Evolutionary conservation across 164 flowering plant genomes (phyloP), one percentile per base, ranked within the genome.

Genomic region (Vitis rupestris): DNA sequence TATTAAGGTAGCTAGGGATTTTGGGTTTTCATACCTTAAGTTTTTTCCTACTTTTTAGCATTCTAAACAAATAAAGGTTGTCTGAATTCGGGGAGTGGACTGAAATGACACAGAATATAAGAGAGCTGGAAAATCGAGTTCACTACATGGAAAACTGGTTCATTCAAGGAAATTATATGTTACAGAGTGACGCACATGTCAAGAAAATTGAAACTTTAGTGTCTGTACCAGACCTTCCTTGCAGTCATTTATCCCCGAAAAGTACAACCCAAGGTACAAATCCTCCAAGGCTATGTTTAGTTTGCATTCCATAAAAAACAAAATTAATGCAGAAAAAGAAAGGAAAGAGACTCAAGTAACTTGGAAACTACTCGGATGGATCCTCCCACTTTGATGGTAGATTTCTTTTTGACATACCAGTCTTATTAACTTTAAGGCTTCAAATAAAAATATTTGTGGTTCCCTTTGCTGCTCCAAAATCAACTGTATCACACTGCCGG

Each of bases 331-430:
- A 17, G 27, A 15, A 62, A 54, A 50, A 29, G 49, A 57, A 29
- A 27, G 0, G 29, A 11, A 55, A 65, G 48, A 14, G 16, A 29
- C 9, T 14, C 9, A 17, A 61, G 47, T 44, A 13, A 55, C 67
- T 27, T 15, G 66, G 9, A 15, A 59, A 63, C 52, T 67, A 31
- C 67, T 67, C 49, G 4, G 67, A 63, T 27, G 9, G 61, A 68
- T 59, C 67, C 57, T 63, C 68, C 51, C 62, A 9, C 30, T 19
- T 14, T 57, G 29, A 47, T 56, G 54, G 67, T 49, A 63, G 57
- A 30, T 74, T 47, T 71, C 75, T 68, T 52, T 13, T 52, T 13
- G 49, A 17, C 63, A 57, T 48, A 63, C 66, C 60, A 57, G 52
- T 17, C 54, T 37, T 64, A 52, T 69, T 9, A 64, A 50, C 65